Evolutionary conservation across 768 basidiomycete species (phyloP).

Genomic region (Lactifluus volemus): DNA sequence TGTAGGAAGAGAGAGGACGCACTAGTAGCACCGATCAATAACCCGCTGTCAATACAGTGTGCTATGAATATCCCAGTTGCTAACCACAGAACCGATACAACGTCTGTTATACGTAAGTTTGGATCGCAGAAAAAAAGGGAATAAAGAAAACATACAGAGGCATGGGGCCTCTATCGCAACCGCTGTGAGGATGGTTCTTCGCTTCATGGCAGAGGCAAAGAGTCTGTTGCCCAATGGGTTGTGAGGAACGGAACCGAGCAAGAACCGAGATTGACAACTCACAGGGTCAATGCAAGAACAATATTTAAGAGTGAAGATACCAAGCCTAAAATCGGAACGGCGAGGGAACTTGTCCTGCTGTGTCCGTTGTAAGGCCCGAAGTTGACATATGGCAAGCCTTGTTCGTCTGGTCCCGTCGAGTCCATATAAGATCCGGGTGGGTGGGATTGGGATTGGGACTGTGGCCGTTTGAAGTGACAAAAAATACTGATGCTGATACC

Average conservation of each 20-base stretch:
- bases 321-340: background rate
- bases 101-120: background rate
- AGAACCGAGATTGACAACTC: background rate
- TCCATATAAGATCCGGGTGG: rapidly evolving
- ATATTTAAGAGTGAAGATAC: background rate
- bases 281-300: background rate
- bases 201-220: background rate
- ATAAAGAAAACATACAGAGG: constrained; percentile 1
- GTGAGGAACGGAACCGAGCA: background rate
- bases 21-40: background rate
- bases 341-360: background rate
- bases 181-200: background rate
- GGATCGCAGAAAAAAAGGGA: background rate
- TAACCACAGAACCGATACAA: constrained; percentile 9
- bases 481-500: constrained; percentile 8
- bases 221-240: background rate
- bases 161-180: constrained; percentile 12
- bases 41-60: background rate
- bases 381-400: no score
- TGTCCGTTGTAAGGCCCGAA: background rate
- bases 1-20: background rate
- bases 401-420: rapidly evolving
- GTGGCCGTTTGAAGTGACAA: background rate
- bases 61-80: constrained; percentile 1
- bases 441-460: no score